Conservation (phyloP, 1,284 basidiomycete genomes). For the Tilletia indica region DNA sequence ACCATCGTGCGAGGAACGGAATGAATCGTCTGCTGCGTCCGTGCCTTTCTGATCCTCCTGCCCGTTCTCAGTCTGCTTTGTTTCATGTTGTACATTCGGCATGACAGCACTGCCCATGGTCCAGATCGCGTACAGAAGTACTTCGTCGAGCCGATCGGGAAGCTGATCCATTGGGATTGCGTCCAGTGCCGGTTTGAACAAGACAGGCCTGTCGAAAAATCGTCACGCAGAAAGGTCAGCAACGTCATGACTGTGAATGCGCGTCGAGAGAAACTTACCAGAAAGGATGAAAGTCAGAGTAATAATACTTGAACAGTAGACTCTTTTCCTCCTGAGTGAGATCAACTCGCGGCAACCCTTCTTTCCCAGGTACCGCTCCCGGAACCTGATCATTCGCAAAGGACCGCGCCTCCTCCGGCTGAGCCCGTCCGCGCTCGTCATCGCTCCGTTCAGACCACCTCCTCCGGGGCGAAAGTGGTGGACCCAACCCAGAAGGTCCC, state of each 20-base stretch:
- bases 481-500: no score
- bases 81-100: not conserved
- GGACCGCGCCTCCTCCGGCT: no score
- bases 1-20: not conserved
- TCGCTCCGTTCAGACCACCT: no score
- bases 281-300: constrained; percentile 45
- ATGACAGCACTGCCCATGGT: constrained; percentile 27
- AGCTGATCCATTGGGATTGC: constrained; percentile 34
- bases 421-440: no score
- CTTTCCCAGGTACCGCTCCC: not conserved
- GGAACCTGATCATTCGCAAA: no score
- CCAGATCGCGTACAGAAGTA: constrained; percentile 41
- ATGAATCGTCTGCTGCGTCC: no score
- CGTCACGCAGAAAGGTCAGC: not conserved
- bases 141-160: constrained; percentile 32
- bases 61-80: not conserved
- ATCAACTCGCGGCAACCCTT: not conserved
- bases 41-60: not conserved
- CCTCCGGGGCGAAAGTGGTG: no score
- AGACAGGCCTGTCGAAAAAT: constrained; percentile 27
- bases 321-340: constrained; percentile 29
- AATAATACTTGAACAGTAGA: constrained; percentile 43
- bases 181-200: constrained; percentile 47
- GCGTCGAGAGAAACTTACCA: constrained; percentile 22
- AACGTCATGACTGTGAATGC: not conserved